Evolutionary conservation across 1,284 basidiomycete species (phyloP), one percentile per base, ranked within the genome.

Genomic region (Gymnopus androsaceus): DNA sequence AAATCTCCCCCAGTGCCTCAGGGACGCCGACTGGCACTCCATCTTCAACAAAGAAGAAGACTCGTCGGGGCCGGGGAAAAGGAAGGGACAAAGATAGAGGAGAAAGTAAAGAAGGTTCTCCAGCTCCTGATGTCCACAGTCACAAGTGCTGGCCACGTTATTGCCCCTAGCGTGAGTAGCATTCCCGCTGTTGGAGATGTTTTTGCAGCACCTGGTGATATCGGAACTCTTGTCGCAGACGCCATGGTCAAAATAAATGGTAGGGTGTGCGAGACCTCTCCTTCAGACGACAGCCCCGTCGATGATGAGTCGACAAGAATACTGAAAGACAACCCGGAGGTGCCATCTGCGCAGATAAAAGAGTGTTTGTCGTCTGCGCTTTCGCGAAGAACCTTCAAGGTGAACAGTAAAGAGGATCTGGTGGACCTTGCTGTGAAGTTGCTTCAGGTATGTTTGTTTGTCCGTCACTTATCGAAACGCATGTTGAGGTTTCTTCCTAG

Each of bases 1-100:
- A 8, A 34, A 37, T 8, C 21, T 25, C 17, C n/a, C 4, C 12
- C 14, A 8, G 9, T 7, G 17, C 8, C 27, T 9, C 23, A 19
- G 31, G 14, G 17, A 47, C 45, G 15, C 14, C 33, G 3, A 28
- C 33, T 38, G 48, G 48, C 17, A 38, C 48, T 17, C 36, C 36
- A 14, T 38, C 36, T 7, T 42, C 40, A 19, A 42, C 40, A 3
- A 50, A 30, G 4, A 50, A 50, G 36, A 50, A 50, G 25, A 50
- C 36, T 38, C 48, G 48, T 12, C 48, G 48, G 23, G 48, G 48
- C 14, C 33, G 48, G 17, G 48, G 48, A 15, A 50, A 17, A 36
- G 34, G 36, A 9, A 38, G 15, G 15, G 36, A 38, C 15, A 50
- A 50, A 38, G 34, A 50, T 14, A 33, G 25, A 23, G 44, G 44